Percentiles rank a stretch among this genome's conserved stretches.
Evolutionary conservation across 1,284 basidiomycete genomes (phyloP).

Genomic region (Chiua sp.): DNA sequence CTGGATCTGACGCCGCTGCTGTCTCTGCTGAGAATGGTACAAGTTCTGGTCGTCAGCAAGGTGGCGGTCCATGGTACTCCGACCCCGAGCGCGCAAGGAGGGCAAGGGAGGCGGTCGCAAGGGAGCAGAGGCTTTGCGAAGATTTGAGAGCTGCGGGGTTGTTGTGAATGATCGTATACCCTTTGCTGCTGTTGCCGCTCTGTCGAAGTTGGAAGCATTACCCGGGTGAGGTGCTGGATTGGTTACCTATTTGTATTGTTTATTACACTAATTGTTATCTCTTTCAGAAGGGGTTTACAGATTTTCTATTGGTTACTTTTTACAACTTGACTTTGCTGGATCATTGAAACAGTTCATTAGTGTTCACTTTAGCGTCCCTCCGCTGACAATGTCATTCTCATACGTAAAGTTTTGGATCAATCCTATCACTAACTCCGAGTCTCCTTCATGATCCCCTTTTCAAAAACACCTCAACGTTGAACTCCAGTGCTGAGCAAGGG

Average conservation of each 20-base stretch:
- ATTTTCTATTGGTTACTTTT: conserved; percentile 14
- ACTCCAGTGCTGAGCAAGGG: conserved; percentile 97
- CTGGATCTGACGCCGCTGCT: conserved; percentile 9
- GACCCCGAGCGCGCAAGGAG: conserved; percentile 51
- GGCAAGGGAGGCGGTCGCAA: conserved; percentile 49
- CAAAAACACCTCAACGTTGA: conserved; percentile 92
- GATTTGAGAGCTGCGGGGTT: conserved; percentile 72
- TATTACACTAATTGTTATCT: conserved; percentile 24
- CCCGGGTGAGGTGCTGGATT: background rate
- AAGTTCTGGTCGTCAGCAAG: conserved; percentile 8
- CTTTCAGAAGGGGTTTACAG: conserved; percentile 4
- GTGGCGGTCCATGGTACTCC: conserved; percentile 37
- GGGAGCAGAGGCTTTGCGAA: conserved; percentile 51
- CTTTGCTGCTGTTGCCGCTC: background rate
- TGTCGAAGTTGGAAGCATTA: conserved; percentile 1
- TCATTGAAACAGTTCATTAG: background rate
- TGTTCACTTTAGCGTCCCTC: background rate
- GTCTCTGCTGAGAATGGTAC: conserved; percentile 6
- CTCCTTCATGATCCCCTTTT: conserved; percentile 58
- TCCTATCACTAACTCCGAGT: conserved; percentile 2
- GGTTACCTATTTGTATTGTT: conserved; percentile 13
- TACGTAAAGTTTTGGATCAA: background rate
- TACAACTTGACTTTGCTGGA: conserved; percentile 16
- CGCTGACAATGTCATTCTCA: background rate
- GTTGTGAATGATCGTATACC: conserved; percentile 41